Evolutionary conservation across 2,329 filamentous ascomycete genomes (phyloP), one percentile per base, ranked within the genome.

Genomic region (Xylaria polymorpha): DNA sequence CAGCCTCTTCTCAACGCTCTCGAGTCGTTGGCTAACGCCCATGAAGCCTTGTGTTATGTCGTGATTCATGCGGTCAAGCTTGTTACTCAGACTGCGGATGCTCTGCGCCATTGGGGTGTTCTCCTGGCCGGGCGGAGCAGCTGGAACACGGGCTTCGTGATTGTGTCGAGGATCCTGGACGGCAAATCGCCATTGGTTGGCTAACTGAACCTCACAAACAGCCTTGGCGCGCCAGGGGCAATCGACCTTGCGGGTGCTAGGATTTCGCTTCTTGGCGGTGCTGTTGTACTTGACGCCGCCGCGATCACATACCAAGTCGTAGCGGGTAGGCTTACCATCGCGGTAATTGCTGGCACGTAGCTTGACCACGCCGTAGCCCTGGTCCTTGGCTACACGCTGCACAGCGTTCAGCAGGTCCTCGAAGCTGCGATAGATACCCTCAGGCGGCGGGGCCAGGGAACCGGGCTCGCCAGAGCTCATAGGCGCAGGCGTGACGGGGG

Each of bases 281-380:
- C 87, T 89, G 80, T 83, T 88, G 79, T 90, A 90, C 79, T 89
- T 90, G 76, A 90, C 87, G 69, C 87, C 87, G 63, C 87, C 87
- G 48, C 87, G 86, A 72, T 90, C 87, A 79, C 87, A 90, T 41
- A 90, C 87, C 12, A 90, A 81, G 71, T 90, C 87, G 78, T 89
- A 90, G 18, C 87, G 85, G 22, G 87, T 89, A 0, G 87, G 87
- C 73, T 89, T 89, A 68, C 86, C 85, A 63, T 90, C 87, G 53
- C 87, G 87, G 73, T 90, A 90, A 79, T 90, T 90, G 74, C 87
- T 89, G 5, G 87, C 87, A 43, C 87, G 85, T 12, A 90, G 81
- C 80, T 90, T 90, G 72, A 90, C 87, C 15, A 90, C 87, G 46
- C 86, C 86, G 71, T 89, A 90, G 57, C 87, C 87, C 72, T 89